These are phyloP conservation scores for Chenopodium suecicum DNA, from an alignment of 148 eudicot species.

Conservation along the genomic window DNA sequence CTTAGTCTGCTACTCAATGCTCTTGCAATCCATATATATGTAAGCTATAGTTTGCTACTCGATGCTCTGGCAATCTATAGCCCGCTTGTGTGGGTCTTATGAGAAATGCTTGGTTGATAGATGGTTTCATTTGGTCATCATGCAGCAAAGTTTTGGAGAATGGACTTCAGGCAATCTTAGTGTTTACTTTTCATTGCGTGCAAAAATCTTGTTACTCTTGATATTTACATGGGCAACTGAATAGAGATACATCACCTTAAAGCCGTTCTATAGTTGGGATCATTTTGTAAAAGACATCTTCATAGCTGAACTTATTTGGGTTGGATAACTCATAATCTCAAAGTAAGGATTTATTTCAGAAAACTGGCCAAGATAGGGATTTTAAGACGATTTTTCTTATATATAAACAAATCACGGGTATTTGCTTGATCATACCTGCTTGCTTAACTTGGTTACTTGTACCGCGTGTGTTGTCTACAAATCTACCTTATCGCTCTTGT, in stretches of 20 bases:
- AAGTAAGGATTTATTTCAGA: too few species aligned
- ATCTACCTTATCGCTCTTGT: not conserved
- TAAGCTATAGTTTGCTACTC: too few species aligned
- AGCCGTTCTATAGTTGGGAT: not conserved
- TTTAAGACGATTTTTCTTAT: too few species aligned
- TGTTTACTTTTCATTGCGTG: not conserved
- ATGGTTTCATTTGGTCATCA: not conserved
- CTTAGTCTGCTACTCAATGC: too few species aligned
- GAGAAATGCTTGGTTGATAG: not conserved
- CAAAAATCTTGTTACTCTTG: not conserved
- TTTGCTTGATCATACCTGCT: not conserved
- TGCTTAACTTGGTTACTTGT: not conserved
- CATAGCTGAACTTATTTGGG: not conserved
- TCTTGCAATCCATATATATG: too few species aligned
- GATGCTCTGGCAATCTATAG: too few species aligned
- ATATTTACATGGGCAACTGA: not conserved
- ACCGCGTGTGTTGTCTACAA: not conserved
- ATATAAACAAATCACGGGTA: not conserved
- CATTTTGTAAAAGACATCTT: not conserved
- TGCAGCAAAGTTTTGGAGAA: not conserved
- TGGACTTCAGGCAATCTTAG: not conserved
- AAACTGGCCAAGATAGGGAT: too few species aligned
- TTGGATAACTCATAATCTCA: not conserved
- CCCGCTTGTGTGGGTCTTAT: not conserved
- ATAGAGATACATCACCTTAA: not conserved